Percentiles rank a stretch among this genome's conserved stretches.
Evolutionary conservation across 208 protist genomes (phyloP).

Genomic region (Acanthamoeba culbertsoni): DNA sequence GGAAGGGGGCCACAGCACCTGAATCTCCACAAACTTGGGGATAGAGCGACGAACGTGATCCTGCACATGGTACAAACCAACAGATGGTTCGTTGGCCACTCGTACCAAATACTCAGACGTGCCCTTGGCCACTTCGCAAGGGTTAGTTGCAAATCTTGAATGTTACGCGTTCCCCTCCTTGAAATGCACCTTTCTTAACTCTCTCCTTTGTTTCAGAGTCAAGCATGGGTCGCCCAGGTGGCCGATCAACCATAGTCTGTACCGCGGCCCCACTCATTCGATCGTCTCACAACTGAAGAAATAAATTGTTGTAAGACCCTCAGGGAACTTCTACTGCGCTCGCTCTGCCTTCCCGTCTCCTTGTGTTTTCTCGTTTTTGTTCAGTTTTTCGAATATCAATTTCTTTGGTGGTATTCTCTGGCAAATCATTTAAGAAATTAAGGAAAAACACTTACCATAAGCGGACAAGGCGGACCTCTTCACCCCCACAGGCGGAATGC

Average conservation of each 20-base stretch:
- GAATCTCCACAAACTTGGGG: slow-evolving; percentile 8
- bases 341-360: no score
- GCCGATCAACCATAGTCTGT: neutral
- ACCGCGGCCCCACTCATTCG: neutral
- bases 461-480: no score
- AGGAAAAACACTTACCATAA: no score
- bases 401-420: no score
- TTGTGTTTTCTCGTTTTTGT: no score
- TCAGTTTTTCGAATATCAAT: no score
- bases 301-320: no score
- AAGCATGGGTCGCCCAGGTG: neutral
- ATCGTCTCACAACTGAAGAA: no score
- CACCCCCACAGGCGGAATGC: no score
- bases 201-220: neutral
- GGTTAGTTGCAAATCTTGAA: neutral
- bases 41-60: neutral
- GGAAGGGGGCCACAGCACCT: neutral
- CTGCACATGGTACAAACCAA: slow-evolving; percentile 34
- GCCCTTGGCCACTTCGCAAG: neutral
- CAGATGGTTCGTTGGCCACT: slow-evolving; percentile 18
- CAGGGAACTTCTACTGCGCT: no score
- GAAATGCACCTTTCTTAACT: neutral
- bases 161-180: neutral
- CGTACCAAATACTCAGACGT: neutral
- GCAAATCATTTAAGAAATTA: no score